phyloP scores from a whole-genome alignment of 306 rosid genomes.

The Aeschynomene evenia region DNA sequence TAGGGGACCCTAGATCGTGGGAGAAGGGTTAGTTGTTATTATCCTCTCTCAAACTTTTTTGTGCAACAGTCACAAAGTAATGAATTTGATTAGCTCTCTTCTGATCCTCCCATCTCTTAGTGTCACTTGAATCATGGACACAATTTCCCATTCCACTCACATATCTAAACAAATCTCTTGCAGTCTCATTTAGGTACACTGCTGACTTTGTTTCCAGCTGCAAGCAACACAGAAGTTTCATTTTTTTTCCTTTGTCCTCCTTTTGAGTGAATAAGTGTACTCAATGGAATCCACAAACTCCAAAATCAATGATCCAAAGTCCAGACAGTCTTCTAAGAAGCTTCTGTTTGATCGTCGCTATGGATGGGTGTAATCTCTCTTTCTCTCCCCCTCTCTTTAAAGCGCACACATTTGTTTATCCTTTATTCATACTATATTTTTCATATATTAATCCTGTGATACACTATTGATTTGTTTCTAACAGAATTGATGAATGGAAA shows the following conservation, averaged over 20 bases:
- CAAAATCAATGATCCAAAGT: constrained; percentile 23
- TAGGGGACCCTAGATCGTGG: too few relatives aligned
- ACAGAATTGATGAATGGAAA: constrained; percentile 93
- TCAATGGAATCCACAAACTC: constrained; percentile 42
- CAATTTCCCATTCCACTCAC: too few relatives aligned
- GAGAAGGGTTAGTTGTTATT: too few relatives aligned
- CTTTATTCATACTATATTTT: background rate
- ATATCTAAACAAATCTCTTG: background rate
- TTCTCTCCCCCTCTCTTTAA: constrained; percentile 8
- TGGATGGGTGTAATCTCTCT: constrained; percentile 80
- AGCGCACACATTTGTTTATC: background rate
- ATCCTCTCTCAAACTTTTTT: too few relatives aligned
- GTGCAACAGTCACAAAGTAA: too few relatives aligned
- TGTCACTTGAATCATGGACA: too few relatives aligned
- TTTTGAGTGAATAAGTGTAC: constrained; percentile 1
- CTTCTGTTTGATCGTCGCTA: constrained; percentile 91
- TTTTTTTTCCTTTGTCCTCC: background rate
- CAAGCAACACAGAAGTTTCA: background rate
- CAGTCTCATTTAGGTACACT: constrained; percentile 5
- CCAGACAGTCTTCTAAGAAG: constrained; percentile 47
- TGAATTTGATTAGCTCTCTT: too few relatives aligned
- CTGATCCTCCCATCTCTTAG: too few relatives aligned
- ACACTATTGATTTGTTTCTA: background rate
- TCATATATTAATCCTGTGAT: background rate
- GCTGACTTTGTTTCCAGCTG: background rate